phyloP scores from a whole-genome alignment of 257 asterid species.

The Gentiana dahurica region DNA sequence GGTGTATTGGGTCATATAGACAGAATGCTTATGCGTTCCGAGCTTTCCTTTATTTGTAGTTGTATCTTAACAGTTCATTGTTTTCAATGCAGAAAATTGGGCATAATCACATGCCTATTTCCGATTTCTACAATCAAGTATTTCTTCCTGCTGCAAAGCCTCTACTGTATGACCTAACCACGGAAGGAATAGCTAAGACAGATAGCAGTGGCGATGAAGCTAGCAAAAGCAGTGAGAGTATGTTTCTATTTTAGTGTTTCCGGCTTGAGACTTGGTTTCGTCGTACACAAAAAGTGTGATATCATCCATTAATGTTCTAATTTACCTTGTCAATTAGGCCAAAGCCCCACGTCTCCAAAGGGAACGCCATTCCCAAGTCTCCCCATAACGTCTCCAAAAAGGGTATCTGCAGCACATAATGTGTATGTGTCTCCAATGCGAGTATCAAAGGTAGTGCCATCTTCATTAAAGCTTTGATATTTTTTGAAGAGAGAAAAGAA shows the following conservation, averaged over 20 bases:
- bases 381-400: conserved; percentile 99
- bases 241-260: conserved; percentile 16
- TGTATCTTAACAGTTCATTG: conserved; percentile 10
- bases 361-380: conserved; percentile 78
- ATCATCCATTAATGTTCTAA: background rate
- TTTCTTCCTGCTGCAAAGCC: conserved; percentile 85
- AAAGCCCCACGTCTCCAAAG: conserved; percentile 69
- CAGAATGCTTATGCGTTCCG: no score
- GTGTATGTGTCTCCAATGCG: conserved; percentile 90
- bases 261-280: background rate
- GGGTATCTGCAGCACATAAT: conserved; percentile 85
- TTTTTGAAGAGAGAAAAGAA: no score
- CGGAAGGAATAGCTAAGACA: conserved; percentile 44
- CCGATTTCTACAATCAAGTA: conserved; percentile 82
- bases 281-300: background rate
- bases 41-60: conserved; percentile 7
- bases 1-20: background rate
- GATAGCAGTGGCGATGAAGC: conserved; percentile 36
- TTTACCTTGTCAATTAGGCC: conserved; percentile 35
- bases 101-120: conserved; percentile 79
- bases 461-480: no score
- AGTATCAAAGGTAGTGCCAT: conserved; percentile 57
- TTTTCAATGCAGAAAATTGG: conserved; percentile 55
- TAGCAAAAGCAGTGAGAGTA: conserved; percentile 45
- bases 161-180: conserved; percentile 78